A percentile compares a stretch with the other conserved stretches of the same genome.
These are phyloP conservation scores for Vanderwaltozyma yarrowii DNA, from an alignment of 805 yeast genomes.

Conservation along the genomic window DNA sequence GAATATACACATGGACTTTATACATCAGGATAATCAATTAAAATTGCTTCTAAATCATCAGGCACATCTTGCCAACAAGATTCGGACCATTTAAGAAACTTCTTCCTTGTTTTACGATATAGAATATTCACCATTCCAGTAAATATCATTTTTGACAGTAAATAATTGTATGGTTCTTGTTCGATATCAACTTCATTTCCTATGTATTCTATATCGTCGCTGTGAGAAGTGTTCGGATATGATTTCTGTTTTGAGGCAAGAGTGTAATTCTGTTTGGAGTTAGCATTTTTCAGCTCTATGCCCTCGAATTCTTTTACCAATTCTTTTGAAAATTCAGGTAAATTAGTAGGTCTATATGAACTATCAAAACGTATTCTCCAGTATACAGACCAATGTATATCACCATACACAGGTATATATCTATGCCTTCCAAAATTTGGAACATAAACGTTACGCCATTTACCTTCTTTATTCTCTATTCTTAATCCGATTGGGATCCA, in stretches of 20 bases:
- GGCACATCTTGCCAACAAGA: conserved; percentile 27
- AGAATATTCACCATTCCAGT: conserved; percentile 5
- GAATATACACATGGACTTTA: conserved; percentile 5
- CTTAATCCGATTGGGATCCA: conserved; percentile 48
- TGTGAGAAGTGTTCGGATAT: neutral
- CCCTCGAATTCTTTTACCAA: conserved; percentile 15
- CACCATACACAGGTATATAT: conserved; percentile 37
- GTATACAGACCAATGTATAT: conserved; percentile 53
- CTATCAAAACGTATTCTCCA: conserved; percentile 42
- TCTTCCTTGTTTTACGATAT: conserved; percentile 8
- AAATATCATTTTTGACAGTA: neutral
- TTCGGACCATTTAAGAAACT: conserved; percentile 22
- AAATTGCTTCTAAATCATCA: conserved; percentile 25
- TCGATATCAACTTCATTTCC: neutral
- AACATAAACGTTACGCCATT: conserved; percentile 39
- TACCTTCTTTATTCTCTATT: conserved; percentile 36
- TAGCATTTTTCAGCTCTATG: conserved; percentile 3
- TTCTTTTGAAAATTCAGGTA: conserved; percentile 30
- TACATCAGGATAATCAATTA: conserved; percentile 10
- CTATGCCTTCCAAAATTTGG: conserved; percentile 52
- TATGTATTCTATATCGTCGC: neutral
- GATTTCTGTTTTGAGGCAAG: neutral
- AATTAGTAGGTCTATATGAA: conserved; percentile 37
- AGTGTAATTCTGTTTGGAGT: neutral
- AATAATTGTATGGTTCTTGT: neutral